Percentiles rank a stretch among this genome's conserved stretches.
These are phyloP conservation scores for Pseudohyphozyma bogoriensis DNA, from an alignment of 768 basidiomycete species.

Conservation along the genomic window DNA sequence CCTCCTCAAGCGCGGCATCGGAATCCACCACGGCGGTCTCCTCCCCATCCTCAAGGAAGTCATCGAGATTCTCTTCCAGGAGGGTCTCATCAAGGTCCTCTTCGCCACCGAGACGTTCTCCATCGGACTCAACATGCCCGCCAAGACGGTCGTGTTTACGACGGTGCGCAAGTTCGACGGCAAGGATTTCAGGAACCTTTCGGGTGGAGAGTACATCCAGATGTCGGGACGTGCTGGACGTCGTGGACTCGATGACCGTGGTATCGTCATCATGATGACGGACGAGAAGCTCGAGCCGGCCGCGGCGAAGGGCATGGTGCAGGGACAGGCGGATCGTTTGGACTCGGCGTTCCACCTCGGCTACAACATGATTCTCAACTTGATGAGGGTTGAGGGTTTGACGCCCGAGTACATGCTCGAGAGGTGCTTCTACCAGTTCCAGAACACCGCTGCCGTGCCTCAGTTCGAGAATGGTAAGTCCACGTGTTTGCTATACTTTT, in stretches of 20 bases:
- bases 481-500: not conserved
- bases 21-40: conserved; percentile 95
- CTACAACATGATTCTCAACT: conserved; percentile 97
- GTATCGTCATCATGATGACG: conserved; percentile 99
- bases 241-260: conserved; percentile 93
- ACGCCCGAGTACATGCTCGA: conserved; percentile 98
- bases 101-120: conserved; percentile 99
- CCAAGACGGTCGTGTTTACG: conserved; percentile 98
- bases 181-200: conserved; percentile 81
- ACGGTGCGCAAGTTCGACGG: conserved; percentile 93
- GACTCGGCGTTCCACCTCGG: conserved; percentile 98
- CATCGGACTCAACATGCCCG: conserved; percentile 95
- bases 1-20: conserved; percentile 84
- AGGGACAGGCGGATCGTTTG: conserved; percentile 89
- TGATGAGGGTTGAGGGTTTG: conserved; percentile 97
- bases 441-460: conserved; percentile 86
- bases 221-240: conserved; percentile 98
- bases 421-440: conserved; percentile 96
- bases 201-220: conserved; percentile 91
- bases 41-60: conserved; percentile 97
- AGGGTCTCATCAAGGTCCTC: conserved; percentile 92
- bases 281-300: conserved; percentile 93
- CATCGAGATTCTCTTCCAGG: conserved; percentile 97
- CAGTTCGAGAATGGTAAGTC: conserved; percentile 65
- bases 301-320: conserved; percentile 91